phyloP scores from a whole-genome alignment of 73 alveolate species.

The Paraurostyla sp. region DNA sequence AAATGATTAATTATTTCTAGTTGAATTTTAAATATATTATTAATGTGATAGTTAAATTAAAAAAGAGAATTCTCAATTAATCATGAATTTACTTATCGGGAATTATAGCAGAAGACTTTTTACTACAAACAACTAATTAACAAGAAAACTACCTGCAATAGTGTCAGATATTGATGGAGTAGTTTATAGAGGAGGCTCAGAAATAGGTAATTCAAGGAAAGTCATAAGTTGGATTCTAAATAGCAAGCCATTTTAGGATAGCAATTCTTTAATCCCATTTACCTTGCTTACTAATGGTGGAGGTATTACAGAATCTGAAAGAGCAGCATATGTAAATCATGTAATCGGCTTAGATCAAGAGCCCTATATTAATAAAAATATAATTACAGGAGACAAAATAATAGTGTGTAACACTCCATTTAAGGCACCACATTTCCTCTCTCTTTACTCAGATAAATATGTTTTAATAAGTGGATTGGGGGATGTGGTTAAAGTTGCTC shows the following conservation, averaged over 20 bases:
- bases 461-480: slow-evolving; percentile 81
- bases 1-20: no score
- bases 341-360: slow-evolving; percentile 55
- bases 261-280: slow-evolving; percentile 68
- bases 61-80: no score
- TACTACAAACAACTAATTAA: background rate
- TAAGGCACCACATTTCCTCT: slow-evolving; percentile 51
- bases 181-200: slow-evolving; percentile 71
- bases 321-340: slow-evolving; percentile 72
- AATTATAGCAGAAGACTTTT: background rate
- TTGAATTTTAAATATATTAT: no score
- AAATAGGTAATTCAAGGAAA: slow-evolving; percentile 64
- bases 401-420: slow-evolving; percentile 82
- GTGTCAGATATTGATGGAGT: slow-evolving; percentile 89
- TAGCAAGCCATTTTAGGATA: slow-evolving; percentile 16
- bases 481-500: slow-evolving; percentile 68
- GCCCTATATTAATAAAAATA: background rate
- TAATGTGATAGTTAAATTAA: no score
- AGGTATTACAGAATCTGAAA: slow-evolving; percentile 74
- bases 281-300: slow-evolving; percentile 86
- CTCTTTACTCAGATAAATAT: slow-evolving; percentile 61
- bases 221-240: slow-evolving; percentile 53
- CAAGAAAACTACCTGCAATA: slow-evolving; percentile 76
- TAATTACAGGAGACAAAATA: slow-evolving; percentile 53
- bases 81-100: background rate